Evolutionary conservation across 2,329 filamentous ascomycete species (phyloP), one percentile per base, ranked within the genome.

Genomic region (Microcera coccophila): DNA sequence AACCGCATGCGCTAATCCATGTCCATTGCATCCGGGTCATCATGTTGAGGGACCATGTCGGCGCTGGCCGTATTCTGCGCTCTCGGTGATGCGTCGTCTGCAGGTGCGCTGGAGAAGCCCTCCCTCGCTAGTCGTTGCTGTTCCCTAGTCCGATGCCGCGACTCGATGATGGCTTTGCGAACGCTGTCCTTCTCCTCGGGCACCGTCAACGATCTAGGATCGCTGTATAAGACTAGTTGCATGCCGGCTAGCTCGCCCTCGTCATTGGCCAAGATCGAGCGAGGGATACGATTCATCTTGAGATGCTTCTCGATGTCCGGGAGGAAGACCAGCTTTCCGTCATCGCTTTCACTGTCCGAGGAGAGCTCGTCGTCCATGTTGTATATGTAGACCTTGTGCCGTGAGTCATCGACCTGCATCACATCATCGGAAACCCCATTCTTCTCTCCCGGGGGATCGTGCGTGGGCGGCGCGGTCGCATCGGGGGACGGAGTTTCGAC

Each of bases 331-430:
- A 94, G 76, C 52, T 72, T 76, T 53, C 78, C 76, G 17, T 78
- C 72, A 47, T 76, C 73, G 42, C 47, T 49, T 11, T 65, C 62
- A 53, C 54, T 65, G 47, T 66, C 68, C 7, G 70, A 71, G 12
- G 84, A 84, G 22, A 97, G 78, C 67, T 97, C 91, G 55, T 85
- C 85, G 61, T 95, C 90, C 9, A 98, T 74, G 65, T 94, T 83
- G 71, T 90, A 84, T 55, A 98, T 90, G 73, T 93, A 96, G 47
- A 96, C 81, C 60, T 85, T 87, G 69, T 95, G 76, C 58, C 87
- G 86, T 22, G 87, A 84, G 66, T 95, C 84, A 67, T 97, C 90
- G 47, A 97, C 63, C 44, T 85, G 78, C 91, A 97, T 96, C 43
- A 66, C 60, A 54, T 89, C 84, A 49, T 79, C 70, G 16, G 38